phyloP scores from a whole-genome alignment of 2,329 filamentous ascomycete genomes.

The Lasiodiplodia hormozganensis region DNA sequence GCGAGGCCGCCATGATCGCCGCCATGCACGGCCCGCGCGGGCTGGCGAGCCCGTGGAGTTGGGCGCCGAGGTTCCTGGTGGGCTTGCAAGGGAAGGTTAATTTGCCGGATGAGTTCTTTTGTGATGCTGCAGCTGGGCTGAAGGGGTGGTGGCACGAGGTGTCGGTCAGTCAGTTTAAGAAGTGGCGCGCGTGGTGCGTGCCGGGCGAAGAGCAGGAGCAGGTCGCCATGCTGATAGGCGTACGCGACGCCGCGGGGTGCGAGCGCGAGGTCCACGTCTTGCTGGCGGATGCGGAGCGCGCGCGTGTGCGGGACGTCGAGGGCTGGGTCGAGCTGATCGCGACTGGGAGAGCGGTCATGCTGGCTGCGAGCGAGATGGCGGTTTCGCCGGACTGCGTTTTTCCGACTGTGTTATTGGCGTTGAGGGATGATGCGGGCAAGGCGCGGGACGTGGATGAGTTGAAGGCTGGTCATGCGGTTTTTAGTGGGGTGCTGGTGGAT shows the following conservation, averaged over 20 bases:
- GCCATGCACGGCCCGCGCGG: background rate
- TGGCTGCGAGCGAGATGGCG: background rate
- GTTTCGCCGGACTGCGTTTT: background rate
- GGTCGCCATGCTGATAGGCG: background rate
- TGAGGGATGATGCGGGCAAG: background rate
- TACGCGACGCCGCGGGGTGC: background rate
- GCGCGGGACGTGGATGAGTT: background rate
- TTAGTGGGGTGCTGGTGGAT: background rate
- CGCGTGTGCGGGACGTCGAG: too few relatives aligned
- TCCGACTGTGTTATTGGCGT: background rate
- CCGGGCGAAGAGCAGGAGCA: background rate
- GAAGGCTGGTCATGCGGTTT: background rate
- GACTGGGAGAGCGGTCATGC: background rate
- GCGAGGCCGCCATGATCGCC: background rate
- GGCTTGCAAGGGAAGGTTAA: background rate
- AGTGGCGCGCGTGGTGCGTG: background rate
- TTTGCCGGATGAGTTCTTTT: background rate
- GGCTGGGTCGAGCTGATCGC: background rate
- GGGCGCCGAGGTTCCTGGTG: too few relatives aligned
- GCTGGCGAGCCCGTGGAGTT: background rate
- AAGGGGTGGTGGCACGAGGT: background rate
- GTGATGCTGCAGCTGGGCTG: background rate
- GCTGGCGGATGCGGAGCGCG: background rate
- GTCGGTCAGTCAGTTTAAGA: background rate
- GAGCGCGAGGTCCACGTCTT: background rate